Evolutionary conservation across 768 basidiomycete species (phyloP), one percentile per base, ranked within the genome.

Genomic region (Myochromella boudieri): DNA sequence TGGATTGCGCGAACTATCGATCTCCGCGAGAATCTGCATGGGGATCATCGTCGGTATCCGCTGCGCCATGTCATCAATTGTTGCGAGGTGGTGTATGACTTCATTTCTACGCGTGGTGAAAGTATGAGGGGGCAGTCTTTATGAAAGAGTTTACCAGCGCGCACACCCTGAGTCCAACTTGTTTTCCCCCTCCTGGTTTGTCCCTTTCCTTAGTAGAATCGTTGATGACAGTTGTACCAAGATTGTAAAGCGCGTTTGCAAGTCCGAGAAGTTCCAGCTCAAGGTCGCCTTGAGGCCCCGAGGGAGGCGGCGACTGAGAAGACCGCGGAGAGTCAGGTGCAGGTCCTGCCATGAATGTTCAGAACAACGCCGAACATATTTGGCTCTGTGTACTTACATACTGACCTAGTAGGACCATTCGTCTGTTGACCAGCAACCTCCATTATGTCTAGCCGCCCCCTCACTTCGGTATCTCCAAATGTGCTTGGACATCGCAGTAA

Each of bases 171-270:
- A 77, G 64, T n/a, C 87, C 89, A 22, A 90, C 87, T 55, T 82
- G 86, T 61, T 91, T 91, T 17, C 76, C 82, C 1, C 78, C 82
- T 3, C 75, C 82, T 10, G 80, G 76, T 47, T 82, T 85, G 54
- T 87, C 85, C 40, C 81, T 78, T 56, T 89, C 88, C 65, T 87
- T 90, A 11, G 86, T 87, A 3, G 85, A 81, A 62, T 91, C 89
- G 37, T 85, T 87, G 58, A 91, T 83, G 17, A 90, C 87, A 0
- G 89, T 90, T 4, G 87, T 88, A 18, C 87, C 88, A 6, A 91
- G 70, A 54, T 90, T 89, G 59, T 91, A 91, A 20, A 91, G 66
- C 2, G 84, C 82, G 44, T 85, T 85, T 11, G 85, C 87, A 12
- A 91, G 81, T 0, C 84, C 87, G 20, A 89, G 68, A 2, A 91